A percentile compares a stretch with the other conserved stretches of the same genome.
phyloP scores from a whole-genome alignment of 257 asterid genomes.

The Gentiana straminea region DNA sequence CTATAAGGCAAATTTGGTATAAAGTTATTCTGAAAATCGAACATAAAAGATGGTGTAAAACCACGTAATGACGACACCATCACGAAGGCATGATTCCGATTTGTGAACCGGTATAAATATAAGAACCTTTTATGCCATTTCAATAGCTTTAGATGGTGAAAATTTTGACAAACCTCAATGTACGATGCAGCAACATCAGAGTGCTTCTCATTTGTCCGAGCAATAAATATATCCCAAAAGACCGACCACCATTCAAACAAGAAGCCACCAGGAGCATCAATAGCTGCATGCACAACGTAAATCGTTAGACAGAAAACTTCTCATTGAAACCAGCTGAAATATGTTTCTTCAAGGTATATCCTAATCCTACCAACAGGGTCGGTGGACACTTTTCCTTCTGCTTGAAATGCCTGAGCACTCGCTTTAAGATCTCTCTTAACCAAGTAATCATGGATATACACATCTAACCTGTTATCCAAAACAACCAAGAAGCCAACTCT shows the following conservation, averaged over 20 bases:
- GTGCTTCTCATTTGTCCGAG: conserved; percentile 97
- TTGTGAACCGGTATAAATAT: not conserved
- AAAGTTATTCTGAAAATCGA: too few species aligned
- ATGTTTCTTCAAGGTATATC: not conserved
- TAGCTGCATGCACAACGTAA: conserved; percentile 40
- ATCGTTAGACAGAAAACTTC: conserved; percentile 5
- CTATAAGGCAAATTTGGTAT: too few species aligned
- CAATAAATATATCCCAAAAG: conserved; percentile 97
- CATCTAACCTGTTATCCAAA: conserved; percentile 66
- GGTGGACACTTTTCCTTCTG: conserved; percentile 96
- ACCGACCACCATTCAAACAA: conserved; percentile 99
- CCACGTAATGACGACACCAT: too few species aligned
- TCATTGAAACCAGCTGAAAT: not conserved
- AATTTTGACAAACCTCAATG: conserved; percentile 59
- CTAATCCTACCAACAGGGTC: conserved; percentile 85
- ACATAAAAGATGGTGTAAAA: too few species aligned
- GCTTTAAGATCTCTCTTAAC: conserved; percentile 96
- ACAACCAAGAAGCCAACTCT: conserved; percentile 5
- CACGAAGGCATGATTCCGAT: too few species aligned
- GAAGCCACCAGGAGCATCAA: conserved; percentile 99
- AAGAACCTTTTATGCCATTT: not conserved
- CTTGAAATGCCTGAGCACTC: conserved; percentile 93
- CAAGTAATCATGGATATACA: conserved; percentile 86
- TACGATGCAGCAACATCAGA: conserved; percentile 99
- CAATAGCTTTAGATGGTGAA: not conserved